Evolutionary conservation across 345 rosid genomes (phyloP).

Genomic region (Toxicodendron radicans): DNA sequence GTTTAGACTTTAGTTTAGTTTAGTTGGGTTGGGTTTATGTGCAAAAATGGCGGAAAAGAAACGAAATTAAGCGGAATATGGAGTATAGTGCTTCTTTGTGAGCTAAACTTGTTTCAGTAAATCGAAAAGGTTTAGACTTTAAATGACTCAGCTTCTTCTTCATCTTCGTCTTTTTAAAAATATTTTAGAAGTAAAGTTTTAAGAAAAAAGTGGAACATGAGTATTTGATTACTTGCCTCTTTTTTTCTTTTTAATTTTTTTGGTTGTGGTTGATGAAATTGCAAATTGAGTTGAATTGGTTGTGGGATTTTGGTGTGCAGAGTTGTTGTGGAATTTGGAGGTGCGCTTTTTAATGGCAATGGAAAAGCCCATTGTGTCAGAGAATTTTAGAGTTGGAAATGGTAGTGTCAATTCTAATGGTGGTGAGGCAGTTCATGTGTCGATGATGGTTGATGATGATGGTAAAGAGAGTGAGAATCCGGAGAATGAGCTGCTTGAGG

Average conservation of each 20-base stretch:
- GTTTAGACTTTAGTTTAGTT: neutral
- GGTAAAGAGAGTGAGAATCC: slow-evolving; percentile 49
- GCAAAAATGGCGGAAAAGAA: neutral
- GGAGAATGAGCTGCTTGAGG: slow-evolving; percentile 45
- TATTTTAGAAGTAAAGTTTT: no score
- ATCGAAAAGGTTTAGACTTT: neutral
- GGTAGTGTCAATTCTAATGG: slow-evolving; percentile 19
- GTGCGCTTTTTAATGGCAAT: slow-evolving; percentile 21
- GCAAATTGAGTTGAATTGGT: neutral
- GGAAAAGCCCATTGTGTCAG: slow-evolving; percentile 31
- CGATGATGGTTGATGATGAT: slow-evolving; percentile 16
- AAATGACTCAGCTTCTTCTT: no score
- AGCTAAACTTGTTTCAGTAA: neutral
- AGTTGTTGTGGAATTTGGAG: slow-evolving; percentile 8
- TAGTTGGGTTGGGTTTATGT: neutral
- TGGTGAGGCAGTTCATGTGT: slow-evolving; percentile 16
- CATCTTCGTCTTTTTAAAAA: no score
- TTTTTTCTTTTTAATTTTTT: neutral
- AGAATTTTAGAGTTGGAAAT: slow-evolving; percentile 30
- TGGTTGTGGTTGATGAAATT: neutral
- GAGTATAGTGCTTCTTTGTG: neutral
- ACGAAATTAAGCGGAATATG: neutral
- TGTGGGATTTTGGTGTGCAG: slow-evolving; percentile 4
- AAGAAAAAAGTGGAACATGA: neutral
- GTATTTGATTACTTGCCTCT: neutral